phyloP scores from a whole-genome alignment of 1,284 basidiomycete genomes.

The Ceraceosorus guamensis region DNA sequence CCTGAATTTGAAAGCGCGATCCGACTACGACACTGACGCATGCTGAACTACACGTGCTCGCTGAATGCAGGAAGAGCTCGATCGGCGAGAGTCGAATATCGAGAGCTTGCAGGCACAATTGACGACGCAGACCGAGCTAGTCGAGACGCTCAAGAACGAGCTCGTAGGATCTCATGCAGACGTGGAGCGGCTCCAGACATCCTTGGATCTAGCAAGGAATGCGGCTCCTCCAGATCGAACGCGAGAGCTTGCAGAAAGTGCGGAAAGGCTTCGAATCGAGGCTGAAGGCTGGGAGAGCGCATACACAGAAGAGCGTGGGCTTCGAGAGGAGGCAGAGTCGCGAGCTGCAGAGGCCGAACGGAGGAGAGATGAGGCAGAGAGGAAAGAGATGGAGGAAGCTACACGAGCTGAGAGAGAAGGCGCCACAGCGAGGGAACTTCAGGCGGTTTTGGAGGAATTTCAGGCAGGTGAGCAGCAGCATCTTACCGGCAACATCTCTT shows the following conservation, averaged over 20 bases:
- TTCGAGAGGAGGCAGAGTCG: conserved; percentile 54
- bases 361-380: conserved; percentile 46
- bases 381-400: conserved; percentile 51
- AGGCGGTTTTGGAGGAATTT: conserved; percentile 89
- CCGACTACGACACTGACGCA: not conserved
- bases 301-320: conserved; percentile 22
- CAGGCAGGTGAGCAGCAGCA: conserved; percentile 63
- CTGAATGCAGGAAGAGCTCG: conserved; percentile 34
- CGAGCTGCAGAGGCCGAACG: conserved; percentile 57
- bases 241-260: conserved; percentile 26
- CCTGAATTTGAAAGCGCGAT: not conserved
- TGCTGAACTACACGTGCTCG: not conserved
- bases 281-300: conserved; percentile 19
- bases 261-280: conserved; percentile 31
- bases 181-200: conserved; percentile 16
- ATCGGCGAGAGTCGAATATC: conserved; percentile 41
- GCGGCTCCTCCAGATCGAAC: not conserved
- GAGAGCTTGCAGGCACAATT: conserved; percentile 23
- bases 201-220: conserved; percentile 21
- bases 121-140: conserved; percentile 1
- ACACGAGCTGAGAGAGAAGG: conserved; percentile 62
- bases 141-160: conserved; percentile 18
- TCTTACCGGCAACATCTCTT: not conserved
- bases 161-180: conserved; percentile 25
- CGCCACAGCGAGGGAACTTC: conserved; percentile 72